phyloP scores from a whole-genome alignment of 2,329 filamentous ascomycete genomes.

The Alternaria viburni region DNA sequence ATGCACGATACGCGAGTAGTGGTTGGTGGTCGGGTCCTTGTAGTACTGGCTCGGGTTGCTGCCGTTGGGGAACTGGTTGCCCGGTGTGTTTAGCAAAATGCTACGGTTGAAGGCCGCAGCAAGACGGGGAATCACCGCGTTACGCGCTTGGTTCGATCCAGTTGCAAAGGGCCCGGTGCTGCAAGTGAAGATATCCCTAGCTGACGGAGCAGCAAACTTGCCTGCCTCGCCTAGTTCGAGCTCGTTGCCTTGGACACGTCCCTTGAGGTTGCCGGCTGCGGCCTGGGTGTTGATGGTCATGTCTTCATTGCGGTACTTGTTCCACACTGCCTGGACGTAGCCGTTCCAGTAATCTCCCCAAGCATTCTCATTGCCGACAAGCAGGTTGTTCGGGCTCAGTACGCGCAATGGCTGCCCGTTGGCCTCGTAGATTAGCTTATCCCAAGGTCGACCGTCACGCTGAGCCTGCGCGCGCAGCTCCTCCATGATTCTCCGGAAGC shows the following conservation, averaged over 20 bases:
- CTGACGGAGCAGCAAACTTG: conserved; percentile 63
- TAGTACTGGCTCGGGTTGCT: conserved; percentile 43
- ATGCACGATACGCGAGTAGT: conserved; percentile 68
- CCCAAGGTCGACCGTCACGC: conserved; percentile 65
- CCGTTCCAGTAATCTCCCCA: conserved; percentile 60
- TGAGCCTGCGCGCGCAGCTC: conserved; percentile 62
- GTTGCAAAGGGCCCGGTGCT: conserved; percentile 66
- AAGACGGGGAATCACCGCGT: conserved; percentile 73
- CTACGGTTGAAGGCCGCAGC: conserved; percentile 77
- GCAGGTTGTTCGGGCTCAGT: conserved; percentile 54
- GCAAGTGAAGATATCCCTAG: conserved; percentile 70
- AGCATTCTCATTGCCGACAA: conserved; percentile 53
- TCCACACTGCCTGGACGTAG: conserved; percentile 61
- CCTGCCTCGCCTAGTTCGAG: conserved; percentile 53
- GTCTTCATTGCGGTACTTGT: conserved; percentile 52
- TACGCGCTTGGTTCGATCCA: conserved; percentile 50
- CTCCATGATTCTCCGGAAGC: conserved; percentile 62
- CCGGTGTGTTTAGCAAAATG: conserved; percentile 62
- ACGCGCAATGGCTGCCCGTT: conserved; percentile 49
- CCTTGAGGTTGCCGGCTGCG: conserved; percentile 60
- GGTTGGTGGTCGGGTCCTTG: conserved; percentile 53
- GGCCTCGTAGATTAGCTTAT: conserved; percentile 60
- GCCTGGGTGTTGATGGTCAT: conserved; percentile 71
- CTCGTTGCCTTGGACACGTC: conserved; percentile 51
- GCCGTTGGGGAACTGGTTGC: conserved; percentile 48